phyloP scores from a whole-genome alignment of 306 rosid species.

The Castanea crenata region DNA sequence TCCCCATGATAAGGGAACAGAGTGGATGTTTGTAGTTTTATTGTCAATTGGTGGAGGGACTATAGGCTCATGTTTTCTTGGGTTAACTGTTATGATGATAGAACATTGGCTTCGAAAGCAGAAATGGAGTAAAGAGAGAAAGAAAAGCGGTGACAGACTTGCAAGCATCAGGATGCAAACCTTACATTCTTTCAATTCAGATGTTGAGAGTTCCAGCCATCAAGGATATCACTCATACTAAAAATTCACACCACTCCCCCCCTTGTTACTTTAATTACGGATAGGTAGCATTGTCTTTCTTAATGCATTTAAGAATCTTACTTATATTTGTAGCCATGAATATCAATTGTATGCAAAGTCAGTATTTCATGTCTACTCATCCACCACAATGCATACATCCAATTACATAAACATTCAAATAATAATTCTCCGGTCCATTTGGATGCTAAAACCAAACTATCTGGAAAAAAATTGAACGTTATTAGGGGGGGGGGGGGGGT shows the following conservation, averaged over 20 bases:
- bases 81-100: slow-evolving; percentile 40
- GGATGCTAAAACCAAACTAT: no score
- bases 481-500: no score
- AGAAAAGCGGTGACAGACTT: slow-evolving; percentile 25
- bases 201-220: slow-evolving; percentile 50
- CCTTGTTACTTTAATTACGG: no score
- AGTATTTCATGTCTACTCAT: no score
- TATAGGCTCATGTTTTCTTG: slow-evolving; percentile 45
- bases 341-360: no score
- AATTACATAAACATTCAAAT: no score
- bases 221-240: slow-evolving; percentile 68
- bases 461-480: no score
- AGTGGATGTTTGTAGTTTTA: slow-evolving; percentile 37
- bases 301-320: no score
- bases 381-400: no score
- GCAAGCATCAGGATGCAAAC: slow-evolving; percentile 32
- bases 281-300: no score
- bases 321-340: no score
- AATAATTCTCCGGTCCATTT: no score
- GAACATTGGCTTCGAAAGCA: slow-evolving; percentile 55
- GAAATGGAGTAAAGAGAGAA: slow-evolving; percentile 51
- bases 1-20: slow-evolving; percentile 36
- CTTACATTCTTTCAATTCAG: slow-evolving; percentile 40
- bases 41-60: slow-evolving; percentile 50
- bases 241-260: neutral